phyloP scores from a whole-genome alignment of 2,329 filamentous ascomycete species.

The Cladosporium phlei region DNA sequence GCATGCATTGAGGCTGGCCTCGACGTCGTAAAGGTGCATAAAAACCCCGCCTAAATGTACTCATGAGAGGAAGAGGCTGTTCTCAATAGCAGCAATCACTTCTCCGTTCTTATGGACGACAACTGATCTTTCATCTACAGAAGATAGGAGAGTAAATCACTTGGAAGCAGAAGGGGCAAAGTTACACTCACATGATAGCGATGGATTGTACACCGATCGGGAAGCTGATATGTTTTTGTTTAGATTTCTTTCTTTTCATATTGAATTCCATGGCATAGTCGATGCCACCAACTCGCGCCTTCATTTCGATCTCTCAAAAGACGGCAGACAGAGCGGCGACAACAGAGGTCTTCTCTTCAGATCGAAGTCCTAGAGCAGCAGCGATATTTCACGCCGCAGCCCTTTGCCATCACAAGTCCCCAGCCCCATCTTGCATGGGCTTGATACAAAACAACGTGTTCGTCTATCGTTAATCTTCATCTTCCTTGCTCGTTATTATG shows the following conservation, averaged over 20 bases:
- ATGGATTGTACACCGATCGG: too few relatives aligned
- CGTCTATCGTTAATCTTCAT: slow-evolving; percentile 8
- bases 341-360: background rate
- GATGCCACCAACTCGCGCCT: too few relatives aligned
- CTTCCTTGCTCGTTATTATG: slow-evolving; percentile 9
- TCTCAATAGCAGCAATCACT: too few relatives aligned
- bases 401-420: background rate
- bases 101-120: too few relatives aligned
- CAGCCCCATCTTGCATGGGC: background rate
- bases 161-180: too few relatives aligned
- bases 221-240: background rate
- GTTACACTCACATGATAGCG: background rate
- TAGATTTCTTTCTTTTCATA: background rate
- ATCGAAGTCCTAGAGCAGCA: background rate
- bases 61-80: too few relatives aligned
- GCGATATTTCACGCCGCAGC: slow-evolving; percentile 4
- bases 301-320: slow-evolving; percentile 1
- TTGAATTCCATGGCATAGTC: too few relatives aligned
- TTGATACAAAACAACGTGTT: background rate
- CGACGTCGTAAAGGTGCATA: too few relatives aligned
- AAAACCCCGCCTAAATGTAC: too few relatives aligned
- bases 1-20: too few relatives aligned
- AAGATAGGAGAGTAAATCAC: too few relatives aligned
- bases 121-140: too few relatives aligned
- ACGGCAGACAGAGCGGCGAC: background rate